phyloP scores from a whole-genome alignment of 1,139 yeast genomes.

The Diutina rugosa region DNA sequence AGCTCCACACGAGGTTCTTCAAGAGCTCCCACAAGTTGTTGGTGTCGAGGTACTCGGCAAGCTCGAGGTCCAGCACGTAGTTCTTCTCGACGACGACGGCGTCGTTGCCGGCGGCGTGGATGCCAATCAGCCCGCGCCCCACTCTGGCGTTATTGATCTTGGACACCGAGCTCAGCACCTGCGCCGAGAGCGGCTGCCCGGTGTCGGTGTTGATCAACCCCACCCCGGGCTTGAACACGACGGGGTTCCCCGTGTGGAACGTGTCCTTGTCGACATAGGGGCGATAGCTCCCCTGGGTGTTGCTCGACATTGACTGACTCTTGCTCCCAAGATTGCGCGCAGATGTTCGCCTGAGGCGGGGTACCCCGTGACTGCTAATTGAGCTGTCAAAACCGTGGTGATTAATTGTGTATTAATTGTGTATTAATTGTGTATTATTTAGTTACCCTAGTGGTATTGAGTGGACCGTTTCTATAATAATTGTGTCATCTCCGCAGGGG shows the following conservation, averaged over 20 bases:
- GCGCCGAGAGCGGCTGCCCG: slow-evolving; percentile 20
- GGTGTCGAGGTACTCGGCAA: slow-evolving; percentile 52
- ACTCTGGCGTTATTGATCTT: not conserved
- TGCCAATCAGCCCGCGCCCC: slow-evolving; percentile 3
- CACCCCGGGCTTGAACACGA: slow-evolving; percentile 45
- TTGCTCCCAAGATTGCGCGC: not conserved
- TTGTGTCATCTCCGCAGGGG: too few species aligned
- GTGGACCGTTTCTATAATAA: too few species aligned
- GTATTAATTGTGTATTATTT: too few species aligned
- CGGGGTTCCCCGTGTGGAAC: slow-evolving; percentile 56
- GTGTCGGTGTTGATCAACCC: slow-evolving; percentile 38
- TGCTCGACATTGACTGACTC: not conserved
- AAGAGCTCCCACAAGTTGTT: slow-evolving; percentile 42
- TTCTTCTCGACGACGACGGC: slow-evolving; percentile 18
- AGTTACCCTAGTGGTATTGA: too few species aligned
- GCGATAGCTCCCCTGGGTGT: slow-evolving; percentile 15
- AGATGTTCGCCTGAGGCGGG: not conserved
- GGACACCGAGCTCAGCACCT: slow-evolving; percentile 5
- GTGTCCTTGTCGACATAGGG: slow-evolving; percentile 67
- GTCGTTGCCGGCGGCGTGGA: slow-evolving; percentile 7
- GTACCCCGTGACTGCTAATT: not conserved
- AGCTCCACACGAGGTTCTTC: slow-evolving; percentile 42
- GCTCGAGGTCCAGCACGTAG: slow-evolving; percentile 50
- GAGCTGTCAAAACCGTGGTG: too few species aligned
- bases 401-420: too few species aligned